Evolutionary conservation across 2,329 filamentous ascomycete species (phyloP), one percentile per base, ranked within the genome.

Genomic region (Sporothrix brasiliensis): DNA sequence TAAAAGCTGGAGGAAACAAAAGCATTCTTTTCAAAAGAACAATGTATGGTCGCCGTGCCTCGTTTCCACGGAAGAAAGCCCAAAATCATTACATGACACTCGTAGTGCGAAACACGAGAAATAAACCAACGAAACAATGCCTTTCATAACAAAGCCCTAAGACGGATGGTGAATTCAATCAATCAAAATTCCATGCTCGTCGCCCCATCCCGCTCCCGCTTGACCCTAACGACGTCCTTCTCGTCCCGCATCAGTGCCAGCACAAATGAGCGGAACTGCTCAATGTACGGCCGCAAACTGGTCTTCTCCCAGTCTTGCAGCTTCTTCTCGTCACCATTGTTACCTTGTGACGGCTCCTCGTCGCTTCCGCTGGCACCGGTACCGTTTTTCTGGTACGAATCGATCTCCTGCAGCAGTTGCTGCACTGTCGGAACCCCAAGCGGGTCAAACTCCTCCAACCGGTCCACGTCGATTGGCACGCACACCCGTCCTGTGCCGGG

Each of bases 301-400:
- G 95, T 99, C 87, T 98, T 99, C 81, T 99, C 94, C 89, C 94
- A 98, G 78, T 99, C 95, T 74, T 90, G 87, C 63, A 92, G 76
- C 70, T 74, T 75, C 75, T 81, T 82, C 1, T 30, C 63, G 52
- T 74, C 79, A 41, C 76, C 74, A 9, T 9, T 24, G 9, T 61
- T 44, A 11, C 6, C 47, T 21, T 66, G 61, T n/a, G 44, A 49
- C 16, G 16, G 16, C 6, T 73, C 77, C 0, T 82, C 82, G 1
- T 79, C 81, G 13, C 41, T 49, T 30, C 24, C 24, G 34, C 16
- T 50, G 54, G 41, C 68, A 21, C 77, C 80, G 14, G 34, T 34
- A 34, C 84, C 82, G 6, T 78, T 82, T 24, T 80, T 80, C 75
- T 88, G 86, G 88, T 92, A 98, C 24, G 86, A 83, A 78, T 99